These are phyloP conservation scores for Kluyveromyces lactis DNA, from an alignment of 805 yeast species.

Conservation along the genomic window DNA sequence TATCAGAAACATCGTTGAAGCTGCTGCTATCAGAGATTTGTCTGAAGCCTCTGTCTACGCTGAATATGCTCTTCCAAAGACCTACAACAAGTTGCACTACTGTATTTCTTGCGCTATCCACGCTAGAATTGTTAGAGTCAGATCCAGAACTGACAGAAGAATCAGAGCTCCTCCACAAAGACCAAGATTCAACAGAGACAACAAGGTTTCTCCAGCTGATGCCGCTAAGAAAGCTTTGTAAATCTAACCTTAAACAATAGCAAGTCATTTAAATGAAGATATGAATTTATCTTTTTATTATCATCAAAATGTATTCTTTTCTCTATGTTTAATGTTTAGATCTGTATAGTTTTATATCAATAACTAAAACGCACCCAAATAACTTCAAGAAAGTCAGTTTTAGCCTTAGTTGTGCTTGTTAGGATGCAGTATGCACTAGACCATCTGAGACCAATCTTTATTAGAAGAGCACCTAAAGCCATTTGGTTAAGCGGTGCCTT, in stretches of 20 bases:
- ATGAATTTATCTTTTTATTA: too few species aligned
- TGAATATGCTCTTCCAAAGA: conserved; percentile 99
- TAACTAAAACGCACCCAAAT: neutral
- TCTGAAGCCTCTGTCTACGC: conserved; percentile 98
- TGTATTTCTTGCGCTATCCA: conserved; percentile 99
- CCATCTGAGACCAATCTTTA: too few species aligned
- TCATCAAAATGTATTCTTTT: too few species aligned
- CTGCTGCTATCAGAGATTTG: conserved; percentile 99
- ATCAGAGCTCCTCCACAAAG: conserved; percentile 98
- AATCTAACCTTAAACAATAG: conserved; percentile 13
- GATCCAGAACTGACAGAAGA: conserved; percentile 98
- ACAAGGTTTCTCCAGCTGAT: conserved; percentile 92
- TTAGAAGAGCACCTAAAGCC: too few species aligned
- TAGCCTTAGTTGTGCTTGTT: too few species aligned
- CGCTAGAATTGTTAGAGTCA: conserved; percentile 99
- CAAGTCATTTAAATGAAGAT: neutral
- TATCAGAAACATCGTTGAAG: conserved; percentile 99
- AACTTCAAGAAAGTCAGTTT: too few species aligned
- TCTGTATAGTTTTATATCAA: conserved; percentile 4
- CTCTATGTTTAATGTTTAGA: neutral
- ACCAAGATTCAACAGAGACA: conserved; percentile 95
- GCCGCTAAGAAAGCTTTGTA: conserved; percentile 90
- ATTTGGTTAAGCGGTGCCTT: too few species aligned
- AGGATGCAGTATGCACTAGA: too few species aligned
- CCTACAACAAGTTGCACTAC: conserved; percentile 99